These are phyloP conservation scores for Aureobasidium pullulans DNA, from an alignment of 2,329 filamentous ascomycete species.

Conservation along the genomic window DNA sequence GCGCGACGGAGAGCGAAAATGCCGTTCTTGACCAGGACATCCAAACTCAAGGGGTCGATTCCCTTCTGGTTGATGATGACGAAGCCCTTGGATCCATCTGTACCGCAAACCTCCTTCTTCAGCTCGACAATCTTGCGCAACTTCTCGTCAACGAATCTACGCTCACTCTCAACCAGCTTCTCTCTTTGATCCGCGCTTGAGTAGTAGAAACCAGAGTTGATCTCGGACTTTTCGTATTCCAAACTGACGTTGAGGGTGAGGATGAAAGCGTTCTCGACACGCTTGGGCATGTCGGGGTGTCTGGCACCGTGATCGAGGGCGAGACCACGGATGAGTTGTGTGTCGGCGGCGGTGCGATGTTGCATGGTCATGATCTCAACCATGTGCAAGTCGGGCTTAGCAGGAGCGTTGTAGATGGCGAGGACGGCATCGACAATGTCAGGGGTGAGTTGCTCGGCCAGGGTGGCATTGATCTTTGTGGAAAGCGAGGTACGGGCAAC, in stretches of 20 bases:
- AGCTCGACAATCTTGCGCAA: conserved; percentile 94
- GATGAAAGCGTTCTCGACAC: conserved; percentile 90
- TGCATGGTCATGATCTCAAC: conserved; percentile 99
- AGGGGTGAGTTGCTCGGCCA: conserved; percentile 86
- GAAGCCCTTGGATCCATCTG: conserved; percentile 88
- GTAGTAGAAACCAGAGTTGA: conserved; percentile 99
- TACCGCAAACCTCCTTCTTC: conserved; percentile 95
- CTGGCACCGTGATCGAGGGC: conserved; percentile 91
- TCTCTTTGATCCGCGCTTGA: conserved; percentile 93
- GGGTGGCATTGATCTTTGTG: conserved; percentile 84
- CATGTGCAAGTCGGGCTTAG: conserved; percentile 97
- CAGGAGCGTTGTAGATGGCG: conserved; percentile 80
- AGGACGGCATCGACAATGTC: conserved; percentile 95
- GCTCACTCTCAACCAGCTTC: conserved; percentile 95
- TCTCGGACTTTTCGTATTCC: conserved; percentile 98
- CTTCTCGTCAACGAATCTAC: conserved; percentile 92
- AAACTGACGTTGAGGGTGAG: conserved; percentile 92
- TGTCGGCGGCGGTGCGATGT: conserved; percentile 91
- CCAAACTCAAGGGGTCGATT: conserved; percentile 90
- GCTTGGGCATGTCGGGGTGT: conserved; percentile 97
- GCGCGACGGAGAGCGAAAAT: conserved; percentile 90
- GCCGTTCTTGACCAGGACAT: conserved; percentile 95
- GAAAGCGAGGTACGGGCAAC: conserved; percentile 91
- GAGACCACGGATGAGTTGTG: conserved; percentile 86
- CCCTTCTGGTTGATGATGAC: conserved; percentile 99